Evolutionary conservation across 192 early-diverging fungal species (phyloP).

Genomic region (Physocladia obscura): DNA sequence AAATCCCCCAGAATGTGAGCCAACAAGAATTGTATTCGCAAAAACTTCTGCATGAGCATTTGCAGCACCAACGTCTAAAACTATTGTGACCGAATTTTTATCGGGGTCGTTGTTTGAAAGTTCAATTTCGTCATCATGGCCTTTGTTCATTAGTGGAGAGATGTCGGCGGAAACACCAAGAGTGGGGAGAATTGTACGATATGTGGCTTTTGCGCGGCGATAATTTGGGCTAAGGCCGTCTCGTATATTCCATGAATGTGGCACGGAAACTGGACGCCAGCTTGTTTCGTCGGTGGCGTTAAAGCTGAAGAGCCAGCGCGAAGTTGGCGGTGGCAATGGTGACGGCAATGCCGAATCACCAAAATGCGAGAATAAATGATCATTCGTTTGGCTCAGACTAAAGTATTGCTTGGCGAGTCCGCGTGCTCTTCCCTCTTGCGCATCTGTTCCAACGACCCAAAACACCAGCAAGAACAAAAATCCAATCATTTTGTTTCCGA

Average conservation of each 20-base stretch:
- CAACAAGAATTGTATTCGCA: background rate
- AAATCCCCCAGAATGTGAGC: conserved; percentile 17
- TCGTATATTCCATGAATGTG: background rate
- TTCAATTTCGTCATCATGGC: background rate
- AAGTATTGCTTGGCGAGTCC: too few relatives aligned
- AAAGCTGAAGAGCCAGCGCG: background rate
- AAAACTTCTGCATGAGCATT: background rate
- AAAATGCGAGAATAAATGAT: too few relatives aligned
- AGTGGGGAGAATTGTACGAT: background rate
- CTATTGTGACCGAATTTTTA: background rate
- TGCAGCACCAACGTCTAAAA: conserved; percentile 18
- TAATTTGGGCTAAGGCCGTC: background rate
- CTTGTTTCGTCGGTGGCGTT: background rate
- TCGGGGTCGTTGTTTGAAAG: background rate
- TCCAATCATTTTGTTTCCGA: too few relatives aligned
- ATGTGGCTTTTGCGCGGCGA: background rate
- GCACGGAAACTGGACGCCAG: conserved; percentile 6
- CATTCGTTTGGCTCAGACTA: too few relatives aligned
- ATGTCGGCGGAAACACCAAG: background rate
- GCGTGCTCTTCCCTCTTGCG: too few relatives aligned
- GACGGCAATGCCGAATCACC: too few relatives aligned
- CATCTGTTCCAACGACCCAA: too few relatives aligned
- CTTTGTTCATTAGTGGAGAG: background rate
- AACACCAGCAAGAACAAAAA: too few relatives aligned
- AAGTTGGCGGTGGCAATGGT: too few relatives aligned